Base-by-base conservation (phyloP, 306 rosid species). In the Styphnolobium japonicum region DNA sequence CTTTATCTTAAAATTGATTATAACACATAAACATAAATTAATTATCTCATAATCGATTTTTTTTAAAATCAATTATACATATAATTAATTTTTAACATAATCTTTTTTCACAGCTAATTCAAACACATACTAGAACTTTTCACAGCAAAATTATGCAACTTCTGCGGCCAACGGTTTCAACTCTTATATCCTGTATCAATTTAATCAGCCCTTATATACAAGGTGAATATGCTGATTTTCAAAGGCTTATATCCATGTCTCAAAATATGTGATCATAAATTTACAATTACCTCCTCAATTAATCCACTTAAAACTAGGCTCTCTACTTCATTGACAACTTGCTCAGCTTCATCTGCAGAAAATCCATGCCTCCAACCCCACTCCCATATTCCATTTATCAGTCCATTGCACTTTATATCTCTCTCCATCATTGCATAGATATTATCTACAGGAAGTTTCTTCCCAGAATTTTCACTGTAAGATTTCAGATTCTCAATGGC, bases 341-440 rank as follows among this genome's bases (percentile, higher is more conserved):
- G 88, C 79, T 88, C 95, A 71, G 87, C 92, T 80, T 92, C 97
- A 57, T 90, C 88, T 64, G 42, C 78, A 8, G 94, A 88, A 87
- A 84, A 87, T 76, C 88, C 92, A 74, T 81, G 83, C 73, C 76
- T 85, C 98, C 98, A 89, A 80, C 95, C 93, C 56, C 43, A 82
- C 76, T 86, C 91, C 98, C 98, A 94, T 21, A 87, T 85, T 75
- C 90, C 97, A 80, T 86, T 86, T 15, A 77, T 84, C 83, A 90
- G 16, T 61, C 93, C 92, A 71, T 58, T 77, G 86, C 90, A 85
- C 61, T 56, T 81, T 39, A 92, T 80, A 67, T 92, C 98, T 66
- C 90, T 88, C 77, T 86, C 89, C 83, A 92, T 71, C 87, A 89
- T 88, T 85, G 88, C 82, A 70, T 73, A 85, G 33, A 88, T 42